Evolutionary conservation across 805 yeast genomes (phyloP), one percentile per base, ranked within the genome.

Genomic region (Phaffomyces thermotolerans): DNA sequence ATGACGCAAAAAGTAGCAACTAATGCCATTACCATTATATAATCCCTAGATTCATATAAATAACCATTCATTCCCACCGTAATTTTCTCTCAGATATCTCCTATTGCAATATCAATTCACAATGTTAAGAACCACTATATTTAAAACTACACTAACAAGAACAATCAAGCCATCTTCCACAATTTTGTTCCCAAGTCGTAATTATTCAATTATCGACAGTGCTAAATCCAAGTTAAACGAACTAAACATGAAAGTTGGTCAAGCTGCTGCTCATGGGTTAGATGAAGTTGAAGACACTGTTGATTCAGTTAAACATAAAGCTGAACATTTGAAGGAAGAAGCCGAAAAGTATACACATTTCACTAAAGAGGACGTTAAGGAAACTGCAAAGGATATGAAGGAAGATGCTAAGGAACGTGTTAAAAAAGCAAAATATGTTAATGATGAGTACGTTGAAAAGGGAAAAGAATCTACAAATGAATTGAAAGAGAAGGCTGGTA

Each of bases 191-290:
- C 12, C 42, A 34, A 5, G 41, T 8, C 50, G 56, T 29, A 49
- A 43, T 3, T 48, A 50, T 40, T 54, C 60, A 5, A 39, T 54
- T 10, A 9, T 56, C 3, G 57, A 52, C 20, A 17, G 49, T 9
- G 60, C 60, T 5, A 52, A 52, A 42, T 44, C 50, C 36, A 53
- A 49, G 37, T 40, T 54, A 9, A 35, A 41, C 14, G 52, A 54
- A n/a, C 17, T 56, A 31, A 56, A 56, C 40, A 45, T 49, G 8
- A 53, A 52, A 36, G 51, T 53, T 23, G 60, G 60, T 6, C 30
- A 52, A 34, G 60, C 52, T 12, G 58, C 60, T 3, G 57, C 58
- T 10, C 18, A 38, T 22, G 47, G 50, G 0, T 7, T 56, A 7
- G 56, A 56, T 9, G 33, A 47, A 3, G 53, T 55, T 8, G 57